A percentile compares a stretch with the other conserved stretches of the same genome.
phyloP scores from a whole-genome alignment of 805 yeast genomes.

The Ogataea dorogensis region DNA sequence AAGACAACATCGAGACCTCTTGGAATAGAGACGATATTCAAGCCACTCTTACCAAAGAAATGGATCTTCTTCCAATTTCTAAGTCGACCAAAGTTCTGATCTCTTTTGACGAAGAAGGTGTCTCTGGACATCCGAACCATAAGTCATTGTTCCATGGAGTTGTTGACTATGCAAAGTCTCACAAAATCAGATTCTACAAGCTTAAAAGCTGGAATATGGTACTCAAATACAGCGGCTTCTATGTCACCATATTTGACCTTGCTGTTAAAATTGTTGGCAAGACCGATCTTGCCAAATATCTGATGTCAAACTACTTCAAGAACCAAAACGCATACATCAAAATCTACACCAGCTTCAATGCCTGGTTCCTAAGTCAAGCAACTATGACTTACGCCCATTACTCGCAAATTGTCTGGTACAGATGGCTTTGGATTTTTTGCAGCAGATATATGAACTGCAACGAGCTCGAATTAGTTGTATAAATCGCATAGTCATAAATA shows the following conservation, averaged over 20 bases:
- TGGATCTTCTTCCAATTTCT: conserved; percentile 16
- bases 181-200: conserved; percentile 18
- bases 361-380: conserved; percentile 44
- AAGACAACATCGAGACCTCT: conserved; percentile 62
- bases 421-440: conserved; percentile 80
- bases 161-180: conserved; percentile 30
- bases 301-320: too few relatives aligned
- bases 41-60: conserved; percentile 32
- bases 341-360: conserved; percentile 40
- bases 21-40: conserved; percentile 59
- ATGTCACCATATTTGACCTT: conserved; percentile 38
- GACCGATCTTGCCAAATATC: background rate
- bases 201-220: conserved; percentile 34
- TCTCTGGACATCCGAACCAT: conserved; percentile 89
- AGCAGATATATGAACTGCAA: conserved; percentile 79
- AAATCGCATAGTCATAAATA: background rate
- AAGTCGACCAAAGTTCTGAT: conserved; percentile 43
- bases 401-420: conserved; percentile 93
- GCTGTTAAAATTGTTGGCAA: conserved; percentile 27
- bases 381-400: conserved; percentile 83
- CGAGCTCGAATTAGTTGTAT: conserved; percentile 45
- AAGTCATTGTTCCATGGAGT: conserved; percentile 57
- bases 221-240: conserved; percentile 50
- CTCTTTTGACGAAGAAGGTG: conserved; percentile 81
- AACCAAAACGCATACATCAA: too few relatives aligned